Evolutionary conservation across 2,329 filamentous ascomycete species (phyloP).

Genomic region (Cadophora sp.): DNA sequence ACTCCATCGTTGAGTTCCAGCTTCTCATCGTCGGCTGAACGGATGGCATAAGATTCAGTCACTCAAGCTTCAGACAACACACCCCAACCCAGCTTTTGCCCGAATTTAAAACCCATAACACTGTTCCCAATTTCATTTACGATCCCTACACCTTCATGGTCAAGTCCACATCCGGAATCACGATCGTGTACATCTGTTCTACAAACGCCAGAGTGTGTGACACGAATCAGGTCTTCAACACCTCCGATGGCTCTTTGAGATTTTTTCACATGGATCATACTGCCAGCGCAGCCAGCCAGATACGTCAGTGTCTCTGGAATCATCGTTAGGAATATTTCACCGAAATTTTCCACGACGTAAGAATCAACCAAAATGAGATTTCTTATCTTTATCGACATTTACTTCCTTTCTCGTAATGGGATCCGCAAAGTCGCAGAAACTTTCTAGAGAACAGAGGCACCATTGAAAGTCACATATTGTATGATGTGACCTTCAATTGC

Average conservation of each 20-base stretch:
- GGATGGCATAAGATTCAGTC: constrained; percentile 61
- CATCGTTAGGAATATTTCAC: background rate
- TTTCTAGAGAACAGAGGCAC: too few relatives aligned
- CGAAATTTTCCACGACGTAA: too few relatives aligned
- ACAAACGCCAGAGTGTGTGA: constrained; percentile 51
- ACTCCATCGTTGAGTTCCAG: constrained; percentile 17
- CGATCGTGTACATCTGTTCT: constrained; percentile 56
- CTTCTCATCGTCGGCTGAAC: background rate
- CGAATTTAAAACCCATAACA: constrained; percentile 63
- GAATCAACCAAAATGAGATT: too few relatives aligned
- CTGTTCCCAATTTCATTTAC: constrained; percentile 64
- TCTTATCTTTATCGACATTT: too few relatives aligned
- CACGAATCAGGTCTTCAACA: constrained; percentile 15
- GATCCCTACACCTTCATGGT: constrained; percentile 74
- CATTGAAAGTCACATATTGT: too few relatives aligned
- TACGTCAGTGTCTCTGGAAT: background rate
- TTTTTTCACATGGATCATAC: constrained; percentile 16
- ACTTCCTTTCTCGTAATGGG: too few relatives aligned
- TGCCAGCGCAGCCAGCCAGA: constrained; percentile 10
- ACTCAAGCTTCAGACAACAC: constrained; percentile 60
- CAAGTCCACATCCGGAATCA: constrained; percentile 51
- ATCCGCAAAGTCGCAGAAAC: too few relatives aligned
- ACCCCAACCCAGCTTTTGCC: constrained; percentile 54
- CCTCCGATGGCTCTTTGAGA: constrained; percentile 21
- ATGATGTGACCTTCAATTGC: too few relatives aligned